Base-by-base conservation (phyloP, 2,329 filamentous ascomycete species). In the Phoma sp. region DNA sequence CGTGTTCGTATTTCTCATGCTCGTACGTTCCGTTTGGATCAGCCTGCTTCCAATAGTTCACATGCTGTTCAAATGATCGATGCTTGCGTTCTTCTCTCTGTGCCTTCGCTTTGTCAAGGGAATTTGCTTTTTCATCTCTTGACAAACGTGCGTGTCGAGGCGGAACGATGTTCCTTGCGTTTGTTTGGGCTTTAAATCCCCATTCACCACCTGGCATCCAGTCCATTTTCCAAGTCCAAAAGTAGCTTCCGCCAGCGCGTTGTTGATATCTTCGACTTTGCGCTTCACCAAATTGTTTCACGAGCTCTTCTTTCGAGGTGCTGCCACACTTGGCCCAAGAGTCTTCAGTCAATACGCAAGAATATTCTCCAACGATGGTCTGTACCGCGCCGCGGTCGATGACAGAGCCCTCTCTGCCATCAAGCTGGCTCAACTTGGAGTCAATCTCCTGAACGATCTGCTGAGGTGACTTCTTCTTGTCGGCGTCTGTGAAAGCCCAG, bases 131-230 rank as follows among this genome's bases (percentile, higher is more conserved):
- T n/a, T 64, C 58, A 29, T 61, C 49, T 18, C 41, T n/a, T 2
- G 53, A 37, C 22, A 60, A 24, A 14, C 23, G 25, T 11, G 24
- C 72, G 52, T 43, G 82, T 59, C 1, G 60, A 61, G 50, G 81
- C 68, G 48, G 73, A 66, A 33, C 60, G 47, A 32, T 82, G 77
- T 62, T 64, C 2, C 73, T 69, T 22, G 75, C 76, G 22, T 81
- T 77, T 7, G 75, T 78, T 70, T 83, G 82, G 33, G 80, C 76
- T 18, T 77, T 76, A 70, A 86, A 85, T 0, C 83, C 83, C 84
- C 84, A 86, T 67, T 84, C 83, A 10, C 83, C 83, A 10, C 83
- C 83, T n/a, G 79, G 78, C 78, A 83, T 83, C 82, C 83, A 86
- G 58, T 83, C 78, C 82, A 86, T 86, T 49, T 83, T 83, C 64